Base-by-base conservation (phyloP, 1,284 basidiomycete species). In the Boletus smithii region DNA sequence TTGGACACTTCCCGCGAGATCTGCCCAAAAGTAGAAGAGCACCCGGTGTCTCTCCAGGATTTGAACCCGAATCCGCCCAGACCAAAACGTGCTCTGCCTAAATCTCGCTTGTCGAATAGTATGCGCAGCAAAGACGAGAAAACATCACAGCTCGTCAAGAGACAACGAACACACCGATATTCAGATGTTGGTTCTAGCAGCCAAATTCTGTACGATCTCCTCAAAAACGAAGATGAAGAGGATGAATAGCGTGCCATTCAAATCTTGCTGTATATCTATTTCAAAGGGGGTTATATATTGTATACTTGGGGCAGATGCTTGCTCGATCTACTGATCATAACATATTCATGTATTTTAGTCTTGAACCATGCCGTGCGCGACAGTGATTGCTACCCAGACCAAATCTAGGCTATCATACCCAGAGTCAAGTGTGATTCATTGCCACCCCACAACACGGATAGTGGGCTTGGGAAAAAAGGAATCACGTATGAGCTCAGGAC, bases 1-100 rank as follows among this genome's bases (percentile, higher is more conserved):
- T 36, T 42, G 17, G 52, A 65, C 4, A 16, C 17, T 11, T 42
- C 41, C n/a, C 38, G 22, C 13, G 49, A 51, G 8, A 41, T 51
- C 26, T 13, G 49, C 18, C 55, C 61, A 11, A 63, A 66, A 50
- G 48, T 47, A 20, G 62, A 66, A 46, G 63, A 65, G 6, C 13
- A 31, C 3, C 32, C 50, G 0, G 48, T 54, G 10, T 51, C 42
- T 22, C 46, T 65, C 23, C 41, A 50, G 1, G 37, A 49, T 33
- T 39, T 37, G 26, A 35, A 26, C 32, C 17, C 44, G 24, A 45
- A 37, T 8, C 41, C 35, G 3, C 17, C 32, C 8, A 55, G 62
- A 35, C 59, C 61, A 42, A 65, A 67, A 44, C 66, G 65, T 29
- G 48, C 61, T 17, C 46, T 68, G 11, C 62, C 66, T 6, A 64